Conservation (phyloP, 2,329 filamentous ascomycete genomes). For the Waltergamsia citrina region DNA sequence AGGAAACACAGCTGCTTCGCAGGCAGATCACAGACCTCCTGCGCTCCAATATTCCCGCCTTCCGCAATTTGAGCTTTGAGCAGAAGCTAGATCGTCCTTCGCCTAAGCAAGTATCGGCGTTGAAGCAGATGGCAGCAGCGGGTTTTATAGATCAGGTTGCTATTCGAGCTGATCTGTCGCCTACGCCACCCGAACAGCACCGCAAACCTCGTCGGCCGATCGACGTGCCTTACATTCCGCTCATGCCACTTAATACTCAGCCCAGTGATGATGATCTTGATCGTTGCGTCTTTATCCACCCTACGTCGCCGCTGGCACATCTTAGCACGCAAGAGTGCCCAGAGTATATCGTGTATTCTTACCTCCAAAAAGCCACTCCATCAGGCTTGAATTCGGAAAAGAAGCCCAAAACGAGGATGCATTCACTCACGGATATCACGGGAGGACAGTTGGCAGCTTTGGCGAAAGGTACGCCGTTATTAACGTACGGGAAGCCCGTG, state of each 20-base stretch:
- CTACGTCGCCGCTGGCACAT: constrained; percentile 70
- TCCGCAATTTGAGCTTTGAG: constrained; percentile 42
- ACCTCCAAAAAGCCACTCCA: constrained; percentile 62
- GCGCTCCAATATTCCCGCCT: constrained; percentile 61
- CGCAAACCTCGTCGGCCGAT: constrained; percentile 76
- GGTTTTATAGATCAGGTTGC: constrained; percentile 94
- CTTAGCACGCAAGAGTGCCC: constrained; percentile 65
- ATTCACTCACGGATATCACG: constrained; percentile 72
- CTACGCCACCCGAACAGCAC: constrained; percentile 55
- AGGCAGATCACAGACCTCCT: constrained; percentile 76
- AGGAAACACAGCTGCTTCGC: constrained; percentile 76
- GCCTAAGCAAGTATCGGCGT: constrained; percentile 61
- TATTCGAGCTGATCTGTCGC: constrained; percentile 80
- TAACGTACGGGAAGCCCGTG: constrained; percentile 83
- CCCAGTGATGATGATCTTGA: constrained; percentile 41
- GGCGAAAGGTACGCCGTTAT: constrained; percentile 74
- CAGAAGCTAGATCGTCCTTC: constrained; percentile 50
- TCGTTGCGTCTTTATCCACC: constrained; percentile 77
- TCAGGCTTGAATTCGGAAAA: constrained; percentile 42
- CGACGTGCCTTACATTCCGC: constrained; percentile 83
- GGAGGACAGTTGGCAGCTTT: constrained; percentile 67
- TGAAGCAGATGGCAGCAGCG: constrained; percentile 86
- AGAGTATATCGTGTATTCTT: constrained; percentile 77
- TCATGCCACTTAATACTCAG: constrained; percentile 54
- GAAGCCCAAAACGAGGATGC: constrained; percentile 71